Evolutionary conservation across 768 basidiomycete genomes (phyloP).

Genomic region (Podaxis sp.): DNA sequence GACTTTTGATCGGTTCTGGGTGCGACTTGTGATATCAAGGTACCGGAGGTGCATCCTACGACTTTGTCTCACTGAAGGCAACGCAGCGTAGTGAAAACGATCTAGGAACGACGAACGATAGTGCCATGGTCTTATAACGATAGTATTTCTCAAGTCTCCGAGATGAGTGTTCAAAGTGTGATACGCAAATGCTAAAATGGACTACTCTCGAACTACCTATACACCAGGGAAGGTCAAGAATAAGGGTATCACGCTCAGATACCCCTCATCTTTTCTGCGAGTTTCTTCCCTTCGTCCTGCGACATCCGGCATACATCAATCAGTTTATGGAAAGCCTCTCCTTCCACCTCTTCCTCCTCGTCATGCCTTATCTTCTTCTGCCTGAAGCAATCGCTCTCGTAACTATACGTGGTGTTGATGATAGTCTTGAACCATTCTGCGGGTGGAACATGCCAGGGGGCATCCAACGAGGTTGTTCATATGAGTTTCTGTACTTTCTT

Average conservation of each 20-base stretch:
- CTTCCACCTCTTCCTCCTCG: not conserved
- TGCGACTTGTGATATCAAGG: no score
- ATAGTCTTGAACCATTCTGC: not conserved
- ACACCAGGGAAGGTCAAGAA: no score
- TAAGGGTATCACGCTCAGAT: not conserved
- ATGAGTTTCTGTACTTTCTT: conserved; percentile 7
- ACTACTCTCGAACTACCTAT: no score
- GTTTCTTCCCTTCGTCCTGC: not conserved
- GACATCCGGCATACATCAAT: not conserved
- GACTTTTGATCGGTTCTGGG: no score
- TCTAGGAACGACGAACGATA: no score
- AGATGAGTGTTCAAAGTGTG: no score
- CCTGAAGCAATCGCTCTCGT: not conserved
- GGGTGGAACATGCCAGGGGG: not conserved
- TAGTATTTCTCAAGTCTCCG: no score
- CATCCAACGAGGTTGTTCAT: not conserved
- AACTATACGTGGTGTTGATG: not conserved
- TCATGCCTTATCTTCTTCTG: not conserved
- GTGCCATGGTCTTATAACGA: no score
- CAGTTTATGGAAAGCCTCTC: not conserved
- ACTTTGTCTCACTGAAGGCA: no score
- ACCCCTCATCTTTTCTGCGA: not conserved
- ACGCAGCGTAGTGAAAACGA: no score
- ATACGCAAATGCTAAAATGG: no score
- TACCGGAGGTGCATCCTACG: no score